Base-by-base conservation (phyloP, 2,329 filamentous ascomycete genomes). In the Arthrinium phaeospermum region DNA sequence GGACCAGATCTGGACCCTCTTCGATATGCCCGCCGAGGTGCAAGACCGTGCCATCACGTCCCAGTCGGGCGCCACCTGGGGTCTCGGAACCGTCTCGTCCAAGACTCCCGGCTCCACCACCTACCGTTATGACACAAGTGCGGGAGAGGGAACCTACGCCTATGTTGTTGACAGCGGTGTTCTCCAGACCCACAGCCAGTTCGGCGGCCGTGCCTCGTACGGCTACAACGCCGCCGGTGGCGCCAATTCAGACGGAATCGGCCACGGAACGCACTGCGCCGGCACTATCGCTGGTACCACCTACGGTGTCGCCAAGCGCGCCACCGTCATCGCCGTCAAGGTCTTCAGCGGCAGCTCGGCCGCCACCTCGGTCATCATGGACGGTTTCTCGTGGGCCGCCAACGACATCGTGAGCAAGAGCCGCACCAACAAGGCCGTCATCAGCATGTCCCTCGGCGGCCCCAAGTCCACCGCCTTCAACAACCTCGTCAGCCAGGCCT, bases 121-220 rank as follows among this genome's bases (percentile, higher is more conserved):
- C 68, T 87, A 86, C 76, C 73, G 80, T 67, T 87, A 86, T 75
- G 83, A 87, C 73, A 75, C 75, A 44, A 77, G 78, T 1, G 83
- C 84, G 37, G 85, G 85, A 24, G 71, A 75, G 16, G 81, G 79
- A 34, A 84, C 80, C 69, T 89, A 81, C 73, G 83, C 85, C 70
- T 91, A 90, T 77, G 79, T 90, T 53, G 80, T 90, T 70, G 88
- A 90, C 79, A 88, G 85, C 0, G 88, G 88, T 68, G 83, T 90
- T 67, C 80, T 82, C 24, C 81, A 80, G 46, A 76, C 78, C 3
- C 88, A 90, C 78, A 67, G 71, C 10, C 78, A 86, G 70, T 86
- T 86, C 69, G 81, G 81, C 46, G 79, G 80, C 5, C 82, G 85
- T n/a, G 85, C 83, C 13, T 77, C 75, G 16, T 76, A 81, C 41